phyloP scores from a whole-genome alignment of 441 rosid genomes.

The Pelargonium cotyledonis region DNA sequence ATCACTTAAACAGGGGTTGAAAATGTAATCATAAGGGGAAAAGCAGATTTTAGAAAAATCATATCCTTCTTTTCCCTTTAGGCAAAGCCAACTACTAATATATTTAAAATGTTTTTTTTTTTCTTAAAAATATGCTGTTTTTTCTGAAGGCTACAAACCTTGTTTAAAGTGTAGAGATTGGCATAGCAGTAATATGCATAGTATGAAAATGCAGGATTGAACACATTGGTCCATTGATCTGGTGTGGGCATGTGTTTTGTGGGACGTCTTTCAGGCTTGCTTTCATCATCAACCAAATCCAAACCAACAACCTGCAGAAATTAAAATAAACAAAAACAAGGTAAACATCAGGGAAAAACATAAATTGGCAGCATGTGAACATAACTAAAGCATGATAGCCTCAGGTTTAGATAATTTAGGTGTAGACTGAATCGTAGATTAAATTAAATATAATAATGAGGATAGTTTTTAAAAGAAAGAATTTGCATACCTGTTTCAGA shows the following conservation, averaged over 20 bases:
- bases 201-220: conserved; percentile 94
- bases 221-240: conserved; percentile 89
- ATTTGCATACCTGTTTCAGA: conserved; percentile 96
- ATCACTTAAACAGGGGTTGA: neutral
- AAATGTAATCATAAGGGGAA: neutral
- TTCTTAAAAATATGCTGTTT: too few relatives aligned
- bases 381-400: too few relatives aligned
- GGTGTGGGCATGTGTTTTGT: conserved; percentile 99
- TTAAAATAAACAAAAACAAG: too few relatives aligned
- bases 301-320: conserved; percentile 99
- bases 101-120: too few relatives aligned
- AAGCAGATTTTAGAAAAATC: neutral
- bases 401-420: too few relatives aligned
- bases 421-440: too few relatives aligned
- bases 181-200: conserved; percentile 93
- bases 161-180: conserved; percentile 81
- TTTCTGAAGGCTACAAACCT: conserved; percentile 34
- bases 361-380: too few relatives aligned
- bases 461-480: too few relatives aligned
- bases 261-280: conserved; percentile 99
- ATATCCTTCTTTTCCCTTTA: neutral
- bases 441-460: too few relatives aligned
- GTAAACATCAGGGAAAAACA: too few relatives aligned
- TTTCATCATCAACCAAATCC: conserved; percentile 98
- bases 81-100: neutral